These are phyloP conservation scores for Astraeus odoratus DNA, from an alignment of 768 basidiomycete genomes.

Conservation along the genomic window DNA sequence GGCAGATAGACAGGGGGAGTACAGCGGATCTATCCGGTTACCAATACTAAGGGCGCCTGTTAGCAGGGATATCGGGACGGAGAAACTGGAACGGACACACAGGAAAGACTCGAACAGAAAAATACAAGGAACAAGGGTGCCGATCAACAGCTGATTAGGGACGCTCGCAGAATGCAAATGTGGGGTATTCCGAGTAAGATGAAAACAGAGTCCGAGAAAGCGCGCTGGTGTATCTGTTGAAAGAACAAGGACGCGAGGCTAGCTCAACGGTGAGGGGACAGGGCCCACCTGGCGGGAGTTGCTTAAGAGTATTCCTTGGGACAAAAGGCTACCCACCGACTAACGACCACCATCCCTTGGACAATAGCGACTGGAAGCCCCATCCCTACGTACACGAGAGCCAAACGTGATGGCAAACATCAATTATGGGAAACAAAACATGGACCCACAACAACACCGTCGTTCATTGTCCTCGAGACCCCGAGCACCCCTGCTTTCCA, in stretches of 20 bases:
- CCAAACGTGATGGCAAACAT: neutral
- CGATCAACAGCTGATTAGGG: constrained; percentile 1
- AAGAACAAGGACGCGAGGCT: constrained; percentile 12
- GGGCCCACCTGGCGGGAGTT: neutral
- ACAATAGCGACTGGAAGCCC: constrained; percentile 17
- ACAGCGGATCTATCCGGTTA: constrained; percentile 5
- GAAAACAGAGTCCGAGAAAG: neutral
- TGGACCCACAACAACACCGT: constrained; percentile 16
- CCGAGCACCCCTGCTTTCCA: constrained; percentile 6
- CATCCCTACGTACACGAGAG: neutral
- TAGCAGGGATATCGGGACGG: neutral
- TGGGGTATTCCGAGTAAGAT: neutral
- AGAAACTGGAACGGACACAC: constrained; percentile 1
- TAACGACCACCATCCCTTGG: constrained; percentile 2
- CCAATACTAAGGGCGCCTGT: constrained; percentile 1
- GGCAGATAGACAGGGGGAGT: neutral
- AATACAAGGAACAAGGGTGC: constrained; percentile 5
- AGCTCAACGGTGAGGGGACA: constrained; percentile 11
- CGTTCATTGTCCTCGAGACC: constrained; percentile 13
- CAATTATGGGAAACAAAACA: constrained; percentile 2
- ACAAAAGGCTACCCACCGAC: constrained; percentile 11
- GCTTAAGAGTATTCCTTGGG: constrained; percentile 10
- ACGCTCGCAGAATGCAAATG: neutral
- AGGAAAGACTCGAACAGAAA: constrained; percentile 2
- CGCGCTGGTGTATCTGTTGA: neutral